Conservation (phyloP, 2,329 filamentous ascomycete species). For the Trichothecium roseum region DNA sequence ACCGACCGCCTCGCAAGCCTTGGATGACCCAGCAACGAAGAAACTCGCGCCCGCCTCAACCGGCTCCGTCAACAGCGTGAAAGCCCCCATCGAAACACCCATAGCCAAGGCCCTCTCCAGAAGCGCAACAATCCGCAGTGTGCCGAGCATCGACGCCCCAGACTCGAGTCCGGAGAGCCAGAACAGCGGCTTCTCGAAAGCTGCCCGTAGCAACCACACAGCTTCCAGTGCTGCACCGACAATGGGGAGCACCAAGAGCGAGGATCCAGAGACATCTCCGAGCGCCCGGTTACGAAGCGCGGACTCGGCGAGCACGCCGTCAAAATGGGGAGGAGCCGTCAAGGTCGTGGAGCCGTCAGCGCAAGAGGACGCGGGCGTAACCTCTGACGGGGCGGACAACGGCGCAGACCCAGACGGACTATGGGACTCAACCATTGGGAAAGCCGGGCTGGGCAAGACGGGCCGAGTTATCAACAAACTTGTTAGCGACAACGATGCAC, state of each 20-base stretch:
- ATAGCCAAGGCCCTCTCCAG: slow-evolving; percentile 21
- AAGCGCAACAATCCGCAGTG: slow-evolving; percentile 43
- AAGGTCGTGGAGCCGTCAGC: slow-evolving; percentile 19
- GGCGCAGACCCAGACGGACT: slow-evolving; percentile 18
- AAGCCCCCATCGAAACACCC: slow-evolving; percentile 12
- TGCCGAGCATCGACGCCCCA: slow-evolving; percentile 42
- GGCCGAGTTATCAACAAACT: slow-evolving; percentile 72
- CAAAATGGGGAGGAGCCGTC: slow-evolving; percentile 18
- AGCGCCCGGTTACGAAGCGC: slow-evolving; percentile 25
- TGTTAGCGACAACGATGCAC: slow-evolving; percentile 68
- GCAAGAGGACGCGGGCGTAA: slow-evolving; percentile 13
- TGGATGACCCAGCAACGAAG: slow-evolving; percentile 18
- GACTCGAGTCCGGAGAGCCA: slow-evolving; percentile 34
- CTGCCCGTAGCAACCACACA: slow-evolving; percentile 43
- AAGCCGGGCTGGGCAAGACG: slow-evolving; percentile 62
- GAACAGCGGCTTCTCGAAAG: slow-evolving; percentile 45
- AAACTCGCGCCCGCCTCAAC: slow-evolving; percentile 27
- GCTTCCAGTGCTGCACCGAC: slow-evolving; percentile 23
- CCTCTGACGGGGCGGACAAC: slow-evolving; percentile 22
- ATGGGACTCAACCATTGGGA: slow-evolving; percentile 60
- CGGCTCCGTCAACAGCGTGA: slow-evolving; percentile 30
- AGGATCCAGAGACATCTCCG: slow-evolving; percentile 16
- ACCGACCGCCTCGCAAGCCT: slow-evolving; percentile 3
- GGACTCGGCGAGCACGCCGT: slow-evolving; percentile 13
- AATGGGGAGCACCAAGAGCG: slow-evolving; percentile 21